Conservation (phyloP, 2,329 filamentous ascomycete genomes). For the Claviceps sp. region DNA sequence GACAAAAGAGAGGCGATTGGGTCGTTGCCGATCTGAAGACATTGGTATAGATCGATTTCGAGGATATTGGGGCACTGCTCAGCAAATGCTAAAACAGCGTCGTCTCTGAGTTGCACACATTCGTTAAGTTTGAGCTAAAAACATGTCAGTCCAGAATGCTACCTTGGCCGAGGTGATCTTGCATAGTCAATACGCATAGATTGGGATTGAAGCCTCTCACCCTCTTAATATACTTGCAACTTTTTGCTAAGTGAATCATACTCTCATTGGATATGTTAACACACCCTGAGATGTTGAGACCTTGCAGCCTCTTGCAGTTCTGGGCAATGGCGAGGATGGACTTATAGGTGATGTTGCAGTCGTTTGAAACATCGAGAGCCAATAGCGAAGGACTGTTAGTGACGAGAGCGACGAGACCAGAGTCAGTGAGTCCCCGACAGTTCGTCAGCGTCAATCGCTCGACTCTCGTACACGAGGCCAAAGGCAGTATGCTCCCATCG, state of each 20-base stretch:
- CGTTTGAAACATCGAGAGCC: conserved; percentile 77
- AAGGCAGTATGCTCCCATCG: conserved; percentile 76
- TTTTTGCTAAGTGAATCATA: conserved; percentile 65
- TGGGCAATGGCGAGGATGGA: conserved; percentile 67
- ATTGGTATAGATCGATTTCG: conserved; percentile 89
- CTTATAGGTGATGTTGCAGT: conserved; percentile 71
- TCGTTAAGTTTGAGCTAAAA: conserved; percentile 82
- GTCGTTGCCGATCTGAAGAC: conserved; percentile 64
- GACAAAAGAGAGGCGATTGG: conserved; percentile 71
- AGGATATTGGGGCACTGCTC: conserved; percentile 82
- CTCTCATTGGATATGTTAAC: conserved; percentile 75
- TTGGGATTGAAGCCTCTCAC: conserved; percentile 32
- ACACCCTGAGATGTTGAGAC: conserved; percentile 84
- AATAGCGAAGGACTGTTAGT: conserved; percentile 68
- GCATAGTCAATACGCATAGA: not conserved
- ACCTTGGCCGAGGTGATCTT: not conserved
- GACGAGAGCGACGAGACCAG: conserved; percentile 67
- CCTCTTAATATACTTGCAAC: conserved; percentile 75
- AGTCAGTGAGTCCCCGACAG: conserved; percentile 73
- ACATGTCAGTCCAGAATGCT: not conserved
- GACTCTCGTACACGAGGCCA: conserved; percentile 75
- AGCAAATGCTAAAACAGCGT: conserved; percentile 73
- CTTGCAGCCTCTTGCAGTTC: conserved; percentile 76
- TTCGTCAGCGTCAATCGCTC: conserved; percentile 88
- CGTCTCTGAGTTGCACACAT: conserved; percentile 71